These are phyloP conservation scores for Dactylellina cionopaga DNA, from an alignment of 2,329 filamentous ascomycete genomes.

Conservation along the genomic window DNA sequence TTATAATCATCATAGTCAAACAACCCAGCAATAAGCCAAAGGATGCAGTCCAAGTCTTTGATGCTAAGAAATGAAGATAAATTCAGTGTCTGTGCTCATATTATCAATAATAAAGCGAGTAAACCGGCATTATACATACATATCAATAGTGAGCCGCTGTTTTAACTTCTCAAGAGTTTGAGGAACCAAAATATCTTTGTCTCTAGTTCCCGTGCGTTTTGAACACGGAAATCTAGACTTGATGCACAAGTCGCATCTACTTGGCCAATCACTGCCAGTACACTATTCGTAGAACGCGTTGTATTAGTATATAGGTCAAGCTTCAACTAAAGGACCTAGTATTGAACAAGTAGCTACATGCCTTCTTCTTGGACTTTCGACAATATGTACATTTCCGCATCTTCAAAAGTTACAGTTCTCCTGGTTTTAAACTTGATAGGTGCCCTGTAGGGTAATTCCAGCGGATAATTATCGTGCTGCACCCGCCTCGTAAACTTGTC, in stretches of 20 bases:
- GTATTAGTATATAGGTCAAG: no score
- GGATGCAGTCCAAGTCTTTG: conserved; percentile 15
- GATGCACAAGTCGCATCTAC: conserved; percentile 19
- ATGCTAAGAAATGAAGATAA: neutral
- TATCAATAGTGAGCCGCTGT: neutral
- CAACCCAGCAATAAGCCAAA: conserved; percentile 15
- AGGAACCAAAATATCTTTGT: neutral
- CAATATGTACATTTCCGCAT: no score
- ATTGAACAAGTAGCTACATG: no score
- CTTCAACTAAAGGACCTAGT: no score
- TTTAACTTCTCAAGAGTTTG: neutral
- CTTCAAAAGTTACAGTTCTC: no score
- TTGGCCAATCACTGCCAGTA: neutral
- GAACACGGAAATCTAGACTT: conserved; percentile 10
- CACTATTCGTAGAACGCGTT: no score
- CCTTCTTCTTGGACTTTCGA: no score
- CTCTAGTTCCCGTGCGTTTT: neutral
- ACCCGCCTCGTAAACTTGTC: no score
- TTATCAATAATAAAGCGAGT: neutral
- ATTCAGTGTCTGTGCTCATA: no score
- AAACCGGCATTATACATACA: neutral
- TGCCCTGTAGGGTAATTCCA: no score
- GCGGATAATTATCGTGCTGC: no score
- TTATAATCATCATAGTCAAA: conserved; percentile 5
- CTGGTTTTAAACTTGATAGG: no score